Conservation (phyloP, 1,284 basidiomycete genomes). For the Golubevia sp. region DNA sequence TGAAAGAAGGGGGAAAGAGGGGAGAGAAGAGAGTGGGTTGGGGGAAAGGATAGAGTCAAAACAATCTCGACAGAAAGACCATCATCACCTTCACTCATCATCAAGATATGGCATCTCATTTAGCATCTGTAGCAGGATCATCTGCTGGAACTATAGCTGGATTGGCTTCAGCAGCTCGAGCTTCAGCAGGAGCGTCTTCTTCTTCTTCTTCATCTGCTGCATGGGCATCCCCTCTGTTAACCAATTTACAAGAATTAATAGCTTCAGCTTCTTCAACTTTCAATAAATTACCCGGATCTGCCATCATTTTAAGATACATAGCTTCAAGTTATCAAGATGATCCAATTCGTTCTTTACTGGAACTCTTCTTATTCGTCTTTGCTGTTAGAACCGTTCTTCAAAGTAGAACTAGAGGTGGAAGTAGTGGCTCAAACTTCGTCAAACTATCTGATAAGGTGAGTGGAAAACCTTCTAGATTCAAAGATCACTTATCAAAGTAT, state of each 20-base stretch:
- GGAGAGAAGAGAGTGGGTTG: no score
- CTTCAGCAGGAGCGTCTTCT: neutral
- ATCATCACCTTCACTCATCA: neutral
- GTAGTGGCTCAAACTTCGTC: conserved; percentile 51
- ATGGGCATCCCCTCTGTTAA: neutral
- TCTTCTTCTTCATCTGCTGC: neutral
- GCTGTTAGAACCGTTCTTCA: conserved; percentile 53
- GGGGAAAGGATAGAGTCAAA: no score
- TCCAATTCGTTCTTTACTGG: conserved; percentile 54
- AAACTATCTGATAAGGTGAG: conserved; percentile 32
- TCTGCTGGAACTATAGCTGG: neutral
- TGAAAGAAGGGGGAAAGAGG: no score
- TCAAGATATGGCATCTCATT: neutral
- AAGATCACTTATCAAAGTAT: no score
- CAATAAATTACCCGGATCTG: conserved; percentile 42
- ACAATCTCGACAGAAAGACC: no score
- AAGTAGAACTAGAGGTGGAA: conserved; percentile 44
- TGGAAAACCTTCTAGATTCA: neutral
- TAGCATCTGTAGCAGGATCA: neutral
- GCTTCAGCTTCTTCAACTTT: conserved; percentile 13
- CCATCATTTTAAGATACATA: conserved; percentile 54
- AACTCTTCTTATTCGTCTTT: conserved; percentile 55
- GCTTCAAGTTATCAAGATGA: conserved; percentile 57
- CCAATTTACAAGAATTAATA: neutral
- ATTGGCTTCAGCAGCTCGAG: neutral